Percentiles rank a stretch among this genome's conserved stretches.
phyloP scores from a whole-genome alignment of 371 early-diverging fungal species.

The Syncephalis fuscata region DNA sequence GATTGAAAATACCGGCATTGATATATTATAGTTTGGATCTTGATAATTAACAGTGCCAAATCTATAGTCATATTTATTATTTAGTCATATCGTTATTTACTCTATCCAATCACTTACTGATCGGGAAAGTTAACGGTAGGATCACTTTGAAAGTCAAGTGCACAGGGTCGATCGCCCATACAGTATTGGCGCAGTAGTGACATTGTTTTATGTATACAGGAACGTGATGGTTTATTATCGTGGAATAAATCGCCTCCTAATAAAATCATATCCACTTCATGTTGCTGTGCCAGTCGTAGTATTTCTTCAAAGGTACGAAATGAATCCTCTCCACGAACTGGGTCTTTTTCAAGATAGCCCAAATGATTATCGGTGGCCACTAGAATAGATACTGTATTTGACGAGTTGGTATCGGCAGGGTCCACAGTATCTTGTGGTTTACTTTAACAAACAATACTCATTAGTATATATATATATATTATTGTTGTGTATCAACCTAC shows the following conservation, averaged over 20 bases:
- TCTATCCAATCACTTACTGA: constrained; percentile 9
- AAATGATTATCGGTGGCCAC: constrained; percentile 97
- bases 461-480: too few species aligned
- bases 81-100: background rate
- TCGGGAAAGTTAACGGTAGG: constrained; percentile 54
- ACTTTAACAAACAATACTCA: too few species aligned
- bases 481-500: too few species aligned
- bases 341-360: constrained; percentile 93
- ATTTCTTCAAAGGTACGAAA: constrained; percentile 93
- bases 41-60: constrained; percentile 60
- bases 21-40: constrained; percentile 78
- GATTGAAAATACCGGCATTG: constrained; percentile 89
- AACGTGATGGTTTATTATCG: constrained; percentile 89
- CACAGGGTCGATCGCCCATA: constrained; percentile 57
- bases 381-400: constrained; percentile 22
- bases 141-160: constrained; percentile 62
- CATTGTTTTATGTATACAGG: constrained; percentile 60
- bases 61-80: constrained; percentile 2
- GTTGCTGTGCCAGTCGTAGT: constrained; percentile 48
- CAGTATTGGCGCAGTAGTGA: constrained; percentile 65
- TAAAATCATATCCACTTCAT: constrained; percentile 80
- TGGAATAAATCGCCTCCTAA: constrained; percentile 99
- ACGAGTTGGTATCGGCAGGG: too few species aligned
- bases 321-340: constrained; percentile 81
- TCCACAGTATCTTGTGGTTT: too few species aligned